These are phyloP conservation scores for Daedaleopsis nitida DNA, from an alignment of 768 basidiomycete genomes.

Conservation along the genomic window DNA sequence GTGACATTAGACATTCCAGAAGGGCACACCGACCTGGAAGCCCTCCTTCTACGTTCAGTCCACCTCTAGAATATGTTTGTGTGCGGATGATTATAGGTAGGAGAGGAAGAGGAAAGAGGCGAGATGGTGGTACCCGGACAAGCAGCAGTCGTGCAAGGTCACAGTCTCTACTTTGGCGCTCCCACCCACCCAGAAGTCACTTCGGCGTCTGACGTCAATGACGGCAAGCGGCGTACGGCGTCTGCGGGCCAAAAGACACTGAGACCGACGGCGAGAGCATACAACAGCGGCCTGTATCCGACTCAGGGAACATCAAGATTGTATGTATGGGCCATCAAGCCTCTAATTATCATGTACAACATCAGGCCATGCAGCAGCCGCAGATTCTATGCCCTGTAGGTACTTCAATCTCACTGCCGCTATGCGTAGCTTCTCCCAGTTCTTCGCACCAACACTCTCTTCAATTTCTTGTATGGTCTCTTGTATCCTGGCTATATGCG, in stretches of 20 bases:
- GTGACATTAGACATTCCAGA: background rate
- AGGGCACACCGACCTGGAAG: background rate
- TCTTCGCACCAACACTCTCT: constrained; percentile 46
- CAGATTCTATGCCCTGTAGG: constrained; percentile 61
- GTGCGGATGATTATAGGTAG: background rate
- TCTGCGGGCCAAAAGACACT: background rate
- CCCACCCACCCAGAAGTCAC: background rate
- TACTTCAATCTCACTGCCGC: constrained; percentile 76
- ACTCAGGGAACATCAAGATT: background rate
- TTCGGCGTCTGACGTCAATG: background rate
- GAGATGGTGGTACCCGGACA: background rate
- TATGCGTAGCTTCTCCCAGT: constrained; percentile 60
- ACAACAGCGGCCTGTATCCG: background rate
- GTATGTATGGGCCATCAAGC: background rate
- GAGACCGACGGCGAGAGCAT: background rate
- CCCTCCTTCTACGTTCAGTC: background rate
- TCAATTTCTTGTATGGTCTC: constrained; percentile 49
- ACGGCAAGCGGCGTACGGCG: too few relatives aligned
- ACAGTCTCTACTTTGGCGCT: background rate
- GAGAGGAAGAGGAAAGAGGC: background rate
- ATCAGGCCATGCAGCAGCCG: constrained; percentile 42
- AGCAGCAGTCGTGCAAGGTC: background rate
- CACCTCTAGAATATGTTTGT: background rate
- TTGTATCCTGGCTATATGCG: constrained; percentile 51
- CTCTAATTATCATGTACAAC: constrained; percentile 27